Evolutionary conservation across 2,329 filamentous ascomycete species (phyloP), one percentile per base, ranked within the genome.

Genomic region (Kalmusia sp.): DNA sequence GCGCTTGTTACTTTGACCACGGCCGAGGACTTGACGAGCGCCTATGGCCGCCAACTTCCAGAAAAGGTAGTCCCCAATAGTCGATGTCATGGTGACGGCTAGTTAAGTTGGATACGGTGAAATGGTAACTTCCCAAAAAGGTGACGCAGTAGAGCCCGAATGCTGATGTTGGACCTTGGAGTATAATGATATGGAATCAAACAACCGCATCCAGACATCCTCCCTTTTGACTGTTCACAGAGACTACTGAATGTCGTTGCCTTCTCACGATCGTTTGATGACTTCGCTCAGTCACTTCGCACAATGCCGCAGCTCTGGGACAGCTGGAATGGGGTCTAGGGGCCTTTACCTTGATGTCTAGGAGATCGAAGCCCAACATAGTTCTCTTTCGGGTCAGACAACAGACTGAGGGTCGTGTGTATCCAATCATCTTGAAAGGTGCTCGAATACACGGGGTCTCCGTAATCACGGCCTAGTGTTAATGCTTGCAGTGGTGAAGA

Each of bases 31-130:
- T 8, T 40, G 38, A 28, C 33, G 45, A 9, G 50, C 55, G 9
- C 55, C 55, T 4, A 50, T 33, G 14, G 38, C 27, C n/a, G 58
- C 38, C 12, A 61, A 30, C 25, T 33, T 49, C 33, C 39, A 51
- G 49, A 61, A 61, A 17, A 61, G 47, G 27, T 55, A 56, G 19
- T 61, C 55, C 40, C 52, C 58, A 21, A 61, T 46, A 4, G 55
- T 54, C 3, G 44, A 49, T 8, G 41, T 44, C 52, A 61, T 61
- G 4, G 1, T 41, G 21, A 38, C 12, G 9, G 28, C 47, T 9
- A 12, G 11, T 19, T 33, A 12, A 24, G 8, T 24, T 25, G 19
- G 3, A n/a, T 22, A n/a, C 8, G 6, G 22, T 2, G 37, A 15
- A 21, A 17, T 21, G 33, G 24, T 22, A 25, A 24, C 19, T n/a